Evolutionary conservation across 2,329 filamentous ascomycete genomes (phyloP), one percentile per base, ranked within the genome.

Genomic region (Eutypella sp.): DNA sequence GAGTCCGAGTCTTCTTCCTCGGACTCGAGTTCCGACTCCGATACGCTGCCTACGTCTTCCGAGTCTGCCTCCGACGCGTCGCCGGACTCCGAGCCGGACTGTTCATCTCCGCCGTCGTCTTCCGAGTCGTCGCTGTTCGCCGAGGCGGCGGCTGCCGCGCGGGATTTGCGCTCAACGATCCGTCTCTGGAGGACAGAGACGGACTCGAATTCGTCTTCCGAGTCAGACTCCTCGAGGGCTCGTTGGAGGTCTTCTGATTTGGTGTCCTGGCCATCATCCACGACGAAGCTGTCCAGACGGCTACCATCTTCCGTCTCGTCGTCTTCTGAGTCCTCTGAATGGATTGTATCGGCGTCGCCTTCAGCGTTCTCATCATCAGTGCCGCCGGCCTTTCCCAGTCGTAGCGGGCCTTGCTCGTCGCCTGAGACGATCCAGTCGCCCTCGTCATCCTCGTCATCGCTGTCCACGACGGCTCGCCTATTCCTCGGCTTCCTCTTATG

Each of bases 341-440:
- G 78, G 41, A 96, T 74, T 63, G 81, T 89, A 46, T 95, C 87
- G 19, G 89, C 91, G 3, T 85, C 89, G 2, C 89, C 89, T 61
- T 95, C 91, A 2, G 86, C 88, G 60, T 96, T 81, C 64, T 95
- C 89, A 51, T 95, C 89, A 43, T 89, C 86, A n/a, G 81, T 79
- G 4, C 87, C 89, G n/a, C 89, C 89, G 38, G 87, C 86, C 61
- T 84, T 86, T 40, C 87, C 88, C 15, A 91, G 73, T n/a, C 73
- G 71, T 4, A 83, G 60, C 1, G 73, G 61, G 0, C 76, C 73
- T 38, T 78, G 82, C 58, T 93, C 74, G 9, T 79, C 74, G 47
- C 86, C 82, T 0, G 82, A 76, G 3, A 91, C 87, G 36, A 95
- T 72, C 90, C 90, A 95, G 55, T 87, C 85, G 11, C 81, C 88